Evolutionary conservation across 768 basidiomycete species (phyloP), one percentile per base, ranked within the genome.

Genomic region (Clavaria fumosa): DNA sequence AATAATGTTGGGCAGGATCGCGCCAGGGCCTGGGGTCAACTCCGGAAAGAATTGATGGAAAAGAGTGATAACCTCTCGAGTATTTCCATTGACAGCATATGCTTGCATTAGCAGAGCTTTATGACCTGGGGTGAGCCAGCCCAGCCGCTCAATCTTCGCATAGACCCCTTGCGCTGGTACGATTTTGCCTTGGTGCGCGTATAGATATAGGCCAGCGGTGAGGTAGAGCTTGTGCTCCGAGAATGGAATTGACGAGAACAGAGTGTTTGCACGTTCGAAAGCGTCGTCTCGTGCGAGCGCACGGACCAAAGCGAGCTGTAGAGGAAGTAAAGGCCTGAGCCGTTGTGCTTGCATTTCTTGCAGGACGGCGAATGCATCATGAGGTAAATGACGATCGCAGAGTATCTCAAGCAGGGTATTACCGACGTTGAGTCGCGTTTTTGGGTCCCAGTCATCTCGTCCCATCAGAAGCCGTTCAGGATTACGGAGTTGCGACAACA

Each of bases 31-130:
- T 3, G 34, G 12, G 17, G 15, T 17, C n/a, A 21, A 20, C 12
- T 24, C 39, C 2, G 71, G 69, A 45, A 74, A 83, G 43, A 68
- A 66, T 28, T 65, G 43, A 42, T 70, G 49, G 53, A 84, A 86
- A 20, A 71, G 50, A 30, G 58, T 52, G 6, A 63, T 53, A 17
- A 69, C 67, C 24, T 55, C 53, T 14, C 60, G 50, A 1, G 54
- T 52, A 26, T 58, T 54, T 10, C 68, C 68, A 7, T 58, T 49
- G 21, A 62, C 55, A 4, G 76, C 75, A 48, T 73, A 63, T 0
- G 68, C 63, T 42, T 72, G 69, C 51, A 86, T 57, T 19, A 73
- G 48, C 55, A 65, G 58, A n/a, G 61, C 58, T 28, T 58, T 55
- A 34, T 64, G 61, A 11, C 45, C 44, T 2, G 43, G 18, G 1